Evolutionary conservation across 805 yeast genomes (phyloP).

Genomic region (Monosporozyma siamensis): DNA sequence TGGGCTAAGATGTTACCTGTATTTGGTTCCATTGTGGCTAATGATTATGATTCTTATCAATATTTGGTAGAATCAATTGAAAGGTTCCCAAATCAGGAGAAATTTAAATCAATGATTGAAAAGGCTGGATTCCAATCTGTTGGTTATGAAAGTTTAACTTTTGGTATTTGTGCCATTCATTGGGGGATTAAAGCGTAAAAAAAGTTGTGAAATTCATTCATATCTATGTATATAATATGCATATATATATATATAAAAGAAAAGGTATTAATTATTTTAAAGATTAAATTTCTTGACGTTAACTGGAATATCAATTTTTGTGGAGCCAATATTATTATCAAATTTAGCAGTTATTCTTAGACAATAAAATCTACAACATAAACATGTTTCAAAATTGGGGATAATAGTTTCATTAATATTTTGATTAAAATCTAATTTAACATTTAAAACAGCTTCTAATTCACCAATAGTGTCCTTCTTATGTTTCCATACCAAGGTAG

Average conservation of each 20-base stretch:
- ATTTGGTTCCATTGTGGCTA: conserved; percentile 92
- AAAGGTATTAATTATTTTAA: not conserved
- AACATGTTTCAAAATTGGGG: conserved; percentile 57
- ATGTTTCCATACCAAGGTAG: not conserved
- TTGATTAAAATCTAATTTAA: conserved; percentile 36
- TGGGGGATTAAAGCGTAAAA: conserved; percentile 76
- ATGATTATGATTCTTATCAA: conserved; percentile 93
- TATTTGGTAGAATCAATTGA: conserved; percentile 91
- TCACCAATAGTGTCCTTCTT: not conserved
- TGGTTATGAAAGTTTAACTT: conserved; percentile 90
- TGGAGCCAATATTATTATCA: conserved; percentile 29
- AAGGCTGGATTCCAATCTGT: conserved; percentile 91
- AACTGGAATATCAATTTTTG: conserved; percentile 31
- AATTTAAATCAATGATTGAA: conserved; percentile 82
- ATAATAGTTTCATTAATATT: conserved; percentile 42
- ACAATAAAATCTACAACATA: conserved; percentile 49
- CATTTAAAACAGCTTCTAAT: conserved; percentile 27
- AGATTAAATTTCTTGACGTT: conserved; percentile 25
- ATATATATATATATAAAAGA: not conserved
- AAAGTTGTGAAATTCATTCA: too few relatives aligned
- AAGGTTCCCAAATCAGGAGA: conserved; percentile 86
- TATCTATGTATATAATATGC: not conserved
- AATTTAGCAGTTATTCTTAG: conserved; percentile 40
- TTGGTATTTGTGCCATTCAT: conserved; percentile 93
- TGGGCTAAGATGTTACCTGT: conserved; percentile 85